A percentile compares a stretch with the other conserved stretches of the same genome.
phyloP scores from a whole-genome alignment of 2,329 filamentous ascomycete genomes.

The Hymenoscyphus fraxineus region DNA sequence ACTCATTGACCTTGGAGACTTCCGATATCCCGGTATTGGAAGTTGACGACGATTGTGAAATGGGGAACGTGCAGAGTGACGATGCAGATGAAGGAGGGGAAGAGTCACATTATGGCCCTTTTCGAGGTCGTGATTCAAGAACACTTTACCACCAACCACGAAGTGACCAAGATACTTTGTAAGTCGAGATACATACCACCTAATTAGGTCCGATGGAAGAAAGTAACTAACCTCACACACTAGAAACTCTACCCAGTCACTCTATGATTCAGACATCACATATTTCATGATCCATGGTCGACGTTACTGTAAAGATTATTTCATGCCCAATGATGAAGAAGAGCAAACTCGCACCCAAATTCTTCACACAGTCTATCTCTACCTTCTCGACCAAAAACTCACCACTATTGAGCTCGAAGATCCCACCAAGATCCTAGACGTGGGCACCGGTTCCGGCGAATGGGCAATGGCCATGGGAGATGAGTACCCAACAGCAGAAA shows the following conservation, averaged over 20 bases:
- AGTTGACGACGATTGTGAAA: constrained; percentile 1
- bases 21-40: neutral
- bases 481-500: constrained; percentile 42
- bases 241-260: constrained; percentile 33
- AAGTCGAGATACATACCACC: constrained; percentile 6
- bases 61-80: neutral
- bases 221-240: neutral
- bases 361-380: constrained; percentile 28
- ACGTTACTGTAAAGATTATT: constrained; percentile 46
- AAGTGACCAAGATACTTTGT: constrained; percentile 26
- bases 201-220: too few species aligned
- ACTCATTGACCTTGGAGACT: neutral
- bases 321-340: constrained; percentile 34
- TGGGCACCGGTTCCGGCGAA: constrained; percentile 58
- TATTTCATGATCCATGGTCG: constrained; percentile 47
- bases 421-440: constrained; percentile 39
- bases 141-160: constrained; percentile 22
- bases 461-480: constrained; percentile 61
- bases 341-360: constrained; percentile 33
- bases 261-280: constrained; percentile 31
- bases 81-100: neutral
- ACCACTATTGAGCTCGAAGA: constrained; percentile 38
- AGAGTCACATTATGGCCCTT: neutral
- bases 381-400: constrained; percentile 29
- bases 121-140: constrained; percentile 9